Base-by-base conservation (phyloP, 1,284 basidiomycete species). In the Cryptococcus amylolentus region DNA sequence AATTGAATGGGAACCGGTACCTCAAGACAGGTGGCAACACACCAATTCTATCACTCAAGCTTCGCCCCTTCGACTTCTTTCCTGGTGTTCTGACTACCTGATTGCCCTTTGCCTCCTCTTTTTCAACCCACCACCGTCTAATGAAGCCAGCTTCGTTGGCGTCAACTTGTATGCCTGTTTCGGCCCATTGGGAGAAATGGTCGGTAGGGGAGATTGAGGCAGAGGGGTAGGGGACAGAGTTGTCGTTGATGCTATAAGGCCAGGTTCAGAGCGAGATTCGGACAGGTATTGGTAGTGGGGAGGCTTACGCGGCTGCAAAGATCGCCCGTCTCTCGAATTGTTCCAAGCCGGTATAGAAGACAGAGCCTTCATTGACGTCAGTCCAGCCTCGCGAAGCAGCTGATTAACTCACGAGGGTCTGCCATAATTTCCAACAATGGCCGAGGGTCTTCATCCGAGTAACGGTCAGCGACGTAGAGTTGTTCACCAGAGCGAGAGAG, bases 401-500 rank as follows among this genome's bases (percentile, higher is more conserved):
- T n/a, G n/a, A n/a, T 18, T 26, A 12, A 74, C 84, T 64, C 66
- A 88, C 89, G 80, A 62, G 88, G 87, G 76, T 94, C 90, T 2
- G 88, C 87, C 86, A 95, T 89, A 57, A 92, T 84, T 57, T 90
- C 85, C 20, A 94, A 72, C 5, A 95, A 73, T 2, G 89, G 84
- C 51, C 86, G 80, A 3, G 86, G 87, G 54, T 81, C 70, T 35
- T 70, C 82, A 1, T 81, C 80, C 0, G 84, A 84, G 83, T 88
- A 94, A 57, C 82, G 82, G 73, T 95, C 91, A 0, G 80, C 81
- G 45, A 82, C 84, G 69, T 85, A 88, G 54, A 92, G 84, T 65
- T 92, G 89, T 64, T 88, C 84, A 7, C 92, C 92, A 0, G 91
- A 90, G 47, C 91, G 80, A 4, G 88, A 88, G n/a, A 95, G 78